Base-by-base conservation (phyloP, 2,329 filamentous ascomycete species). In the Cladorrhinum sp. region DNA sequence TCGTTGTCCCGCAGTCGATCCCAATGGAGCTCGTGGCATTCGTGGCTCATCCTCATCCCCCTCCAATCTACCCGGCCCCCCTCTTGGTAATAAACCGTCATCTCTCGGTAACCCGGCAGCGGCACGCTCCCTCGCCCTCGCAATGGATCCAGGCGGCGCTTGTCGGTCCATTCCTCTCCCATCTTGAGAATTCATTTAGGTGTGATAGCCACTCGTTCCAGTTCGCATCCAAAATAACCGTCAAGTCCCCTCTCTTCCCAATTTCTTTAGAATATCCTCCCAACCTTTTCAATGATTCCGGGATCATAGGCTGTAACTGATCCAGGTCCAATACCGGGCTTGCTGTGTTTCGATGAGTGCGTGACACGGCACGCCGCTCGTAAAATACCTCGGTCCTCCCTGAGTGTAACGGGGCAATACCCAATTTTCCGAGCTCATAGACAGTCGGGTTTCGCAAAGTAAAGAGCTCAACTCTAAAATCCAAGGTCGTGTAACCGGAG, bases 151-250 rank as follows among this genome's bases (percentile, higher is more conserved):
- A 72, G 68, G 65, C 57, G 69, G 69, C 64, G 74, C 68, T 67
- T 74, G 69, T 72, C 74, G 75, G 64, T 83, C 81, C 80, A 80
- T 80, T 65, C 74, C 74, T 72, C 73, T 77, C 74, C 78, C 82
- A 84, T 85, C 73, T 77, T 83, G 78, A 72, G 75, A 77, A 79
- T 77, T 84, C 83, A 85, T 85, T 78, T 79, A 79, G 70, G 65
- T 68, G 63, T 68, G 63, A 67, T 59, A 23, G 63, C 65, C 64
- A 67, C 65, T 61, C 64, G 53, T 58, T 24, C 63, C 58, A 61
- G 64, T 55, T 63, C 64, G 66, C 69, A 68, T 70, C 62, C 67
- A 66, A 66, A 62, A 63, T 54, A 57, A 62, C 58, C 59, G 53
- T 56, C 65, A 58, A 23, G 66, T 62, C 67, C 64, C 62, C 62